Evolutionary conservation across 1,284 basidiomycete species (phyloP).

Genomic region (Serendipita sp.): DNA sequence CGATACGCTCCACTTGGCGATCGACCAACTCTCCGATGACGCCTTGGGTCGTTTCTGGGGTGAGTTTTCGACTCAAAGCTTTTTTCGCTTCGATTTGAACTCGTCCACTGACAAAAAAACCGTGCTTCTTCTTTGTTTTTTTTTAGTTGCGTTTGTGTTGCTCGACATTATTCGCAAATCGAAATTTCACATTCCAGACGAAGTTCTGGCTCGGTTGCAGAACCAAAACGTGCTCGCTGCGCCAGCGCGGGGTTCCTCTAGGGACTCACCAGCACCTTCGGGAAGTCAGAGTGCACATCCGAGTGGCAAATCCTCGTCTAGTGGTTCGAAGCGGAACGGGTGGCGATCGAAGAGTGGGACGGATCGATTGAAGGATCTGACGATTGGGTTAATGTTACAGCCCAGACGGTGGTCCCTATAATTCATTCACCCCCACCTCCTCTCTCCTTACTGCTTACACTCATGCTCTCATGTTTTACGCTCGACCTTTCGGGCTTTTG

Average conservation of each 20-base stretch:
- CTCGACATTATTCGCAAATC: conserved; percentile 2
- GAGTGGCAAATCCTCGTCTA: not conserved
- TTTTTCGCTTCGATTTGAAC: not conserved
- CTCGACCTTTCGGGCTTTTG: too few relatives aligned
- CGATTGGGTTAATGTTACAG: not conserved
- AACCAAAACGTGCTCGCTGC: not conserved
- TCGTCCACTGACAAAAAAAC: not conserved
- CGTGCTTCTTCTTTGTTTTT: too few relatives aligned
- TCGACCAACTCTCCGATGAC: not conserved
- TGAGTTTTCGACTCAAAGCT: not conserved
- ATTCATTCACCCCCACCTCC: not conserved
- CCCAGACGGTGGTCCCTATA: not conserved
- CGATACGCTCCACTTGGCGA: not conserved
- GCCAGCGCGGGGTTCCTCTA: not conserved
- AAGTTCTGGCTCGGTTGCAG: not conserved
- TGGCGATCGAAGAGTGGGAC: not conserved
- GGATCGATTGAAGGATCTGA: not conserved
- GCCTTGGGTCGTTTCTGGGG: conserved; percentile 1
- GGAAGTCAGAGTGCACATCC: too few relatives aligned
- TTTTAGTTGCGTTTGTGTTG: not conserved
- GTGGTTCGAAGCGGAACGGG: not conserved
- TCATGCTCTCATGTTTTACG: too few relatives aligned
- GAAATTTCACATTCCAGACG: not conserved
- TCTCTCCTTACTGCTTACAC: not conserved
- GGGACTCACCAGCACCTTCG: too few relatives aligned